These are phyloP conservation scores for Pedinophyceae sp. DNA, from an alignment of 139 green algal genomes.

Conservation along the genomic window DNA sequence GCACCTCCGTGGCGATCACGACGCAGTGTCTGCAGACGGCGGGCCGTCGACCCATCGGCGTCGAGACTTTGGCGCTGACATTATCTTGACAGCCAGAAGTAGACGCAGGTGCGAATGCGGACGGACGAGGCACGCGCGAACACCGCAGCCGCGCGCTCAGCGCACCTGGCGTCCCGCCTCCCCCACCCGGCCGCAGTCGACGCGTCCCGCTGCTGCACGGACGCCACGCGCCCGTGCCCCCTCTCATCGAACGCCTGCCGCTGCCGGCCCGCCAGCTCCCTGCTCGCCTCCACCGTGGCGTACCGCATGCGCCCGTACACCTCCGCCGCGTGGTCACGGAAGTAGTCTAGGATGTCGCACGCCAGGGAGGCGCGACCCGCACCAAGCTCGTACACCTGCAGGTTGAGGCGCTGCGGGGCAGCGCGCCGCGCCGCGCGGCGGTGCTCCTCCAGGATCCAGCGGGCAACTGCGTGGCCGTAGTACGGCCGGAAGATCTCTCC, in stretches of 20 bases:
- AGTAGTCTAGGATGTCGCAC: slow-evolving; percentile 46
- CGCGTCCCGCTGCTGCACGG: slow-evolving; percentile 1
- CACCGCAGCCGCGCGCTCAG: no score
- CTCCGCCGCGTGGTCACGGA: slow-evolving; percentile 21
- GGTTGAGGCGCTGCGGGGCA: slow-evolving; percentile 7
- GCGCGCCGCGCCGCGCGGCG: no score
- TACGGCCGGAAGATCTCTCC: slow-evolving; percentile 64
- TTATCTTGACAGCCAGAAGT: background rate
- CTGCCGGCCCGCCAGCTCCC: slow-evolving; percentile 35
- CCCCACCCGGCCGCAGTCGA: background rate
- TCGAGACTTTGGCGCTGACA: background rate
- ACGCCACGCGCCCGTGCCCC: no score
- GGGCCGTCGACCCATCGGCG: background rate
- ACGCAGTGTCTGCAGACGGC: slow-evolving; percentile 18
- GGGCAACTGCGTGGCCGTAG: slow-evolving; percentile 41
- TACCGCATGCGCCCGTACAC: slow-evolving; percentile 44
- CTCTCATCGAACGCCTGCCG: slow-evolving; percentile 17
- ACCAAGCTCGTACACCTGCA: slow-evolving; percentile 62
- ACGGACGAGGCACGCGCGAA: no score
- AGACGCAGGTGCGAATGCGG: background rate
- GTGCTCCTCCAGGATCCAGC: slow-evolving; percentile 18
- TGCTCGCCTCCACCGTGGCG: slow-evolving; percentile 48
- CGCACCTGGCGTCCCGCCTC: background rate
- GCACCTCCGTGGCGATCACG: slow-evolving; percentile 60
- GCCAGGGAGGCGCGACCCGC: slow-evolving; percentile 65